Evolutionary conservation across 2,329 filamentous ascomycete species (phyloP), one percentile per base, ranked within the genome.

Genomic region (Xylaria sp.): DNA sequence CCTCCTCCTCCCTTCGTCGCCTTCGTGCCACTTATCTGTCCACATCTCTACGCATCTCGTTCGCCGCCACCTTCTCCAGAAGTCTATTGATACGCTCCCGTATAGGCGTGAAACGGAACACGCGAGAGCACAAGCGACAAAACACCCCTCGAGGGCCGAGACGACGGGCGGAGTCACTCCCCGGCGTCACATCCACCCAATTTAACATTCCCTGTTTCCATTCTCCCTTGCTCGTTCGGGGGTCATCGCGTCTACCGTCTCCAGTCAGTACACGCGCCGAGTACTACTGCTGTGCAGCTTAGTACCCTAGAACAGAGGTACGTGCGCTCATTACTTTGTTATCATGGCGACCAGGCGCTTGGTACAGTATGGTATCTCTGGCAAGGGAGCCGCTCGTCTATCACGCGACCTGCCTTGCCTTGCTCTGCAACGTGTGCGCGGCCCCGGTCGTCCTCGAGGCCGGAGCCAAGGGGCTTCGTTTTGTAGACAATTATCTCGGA

Each of bases 121-220:
- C 58, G 15, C 46, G 20, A 66, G 64, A 49, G 38, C 59, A 42
- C 53, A 59, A 51, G 67, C 48, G 54, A 63, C 64, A 51, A 56
- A 36, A 13, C 31, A 51, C n/a, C 13, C 44, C 42, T 20, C 28
- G 20, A 53, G 49, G 61, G 61, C n/a, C 48, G 49, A 53, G 36
- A 51, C 53, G 66, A 69, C 63, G 69, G 69, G 66, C 58, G 20
- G 38, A 61, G 46, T 68, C 42, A 40, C 36, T 63, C 60, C 63
- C 66, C 59, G 59, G 62, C 59, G 63, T 65, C 67, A 69, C 72
- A 67, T 68, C 72, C 71, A 68, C 70, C 70, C 67, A 65, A 72
- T 72, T 74, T 76, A 71, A 76, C 68, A 72, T 75, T 73, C 64
- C 72, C 60, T 71, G 71, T 46, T 71, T 59, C 68, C 65, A 72